Base-by-base conservation (phyloP, 176 grass and related monocot genomes). In the Dactylis glomerata region DNA sequence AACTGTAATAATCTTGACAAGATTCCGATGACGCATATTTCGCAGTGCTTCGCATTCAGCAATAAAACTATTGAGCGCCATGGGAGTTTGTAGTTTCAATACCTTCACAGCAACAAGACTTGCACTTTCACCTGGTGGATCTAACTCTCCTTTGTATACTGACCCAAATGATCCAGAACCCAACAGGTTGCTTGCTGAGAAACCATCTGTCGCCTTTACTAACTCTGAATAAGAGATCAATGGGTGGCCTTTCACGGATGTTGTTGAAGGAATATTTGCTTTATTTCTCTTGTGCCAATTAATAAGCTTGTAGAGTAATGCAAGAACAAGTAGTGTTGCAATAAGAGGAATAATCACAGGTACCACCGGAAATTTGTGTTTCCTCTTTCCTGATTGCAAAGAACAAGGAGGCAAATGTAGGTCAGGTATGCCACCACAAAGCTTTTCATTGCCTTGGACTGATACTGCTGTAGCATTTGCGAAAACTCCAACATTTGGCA, bases 31-130 rank as follows among this genome's bases (percentile, higher is more conserved):
- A 8, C 77, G 44, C 71, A 89, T 0, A 5, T 36, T 57, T n/a
- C 77, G 55, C 19, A 86, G 37, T 16, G 50, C 70, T 87, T 87
- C 62, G 20, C 88, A 90, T 86, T 90, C 88, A 0, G 70, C 77
- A 1, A 8, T 22, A 40, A 87, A 90, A 72, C 62, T 90, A 8
- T 73, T 79, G 3, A 68, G 16, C 16, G 22, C 79, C 6, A 19
- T 41, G 5, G 28, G 80, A 77, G 49, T 44, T 24, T 82, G 58
- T 27, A 77, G 79, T 32, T 83, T 83, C 26, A 87, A 1, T 11
- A 90, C 88, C 34, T 86, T 86, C n/a, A 90, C 71, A 63, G 88
- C 80, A 66, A 88, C 50, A 36, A 73, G 10, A 17, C 1, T 40
- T 50, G 31, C 10, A 16, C 10, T 44, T 38, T 80, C 13, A 85